Base-by-base conservation (phyloP, 2,329 filamentous ascomycete species). In the Xylariaceae sp. region DNA sequence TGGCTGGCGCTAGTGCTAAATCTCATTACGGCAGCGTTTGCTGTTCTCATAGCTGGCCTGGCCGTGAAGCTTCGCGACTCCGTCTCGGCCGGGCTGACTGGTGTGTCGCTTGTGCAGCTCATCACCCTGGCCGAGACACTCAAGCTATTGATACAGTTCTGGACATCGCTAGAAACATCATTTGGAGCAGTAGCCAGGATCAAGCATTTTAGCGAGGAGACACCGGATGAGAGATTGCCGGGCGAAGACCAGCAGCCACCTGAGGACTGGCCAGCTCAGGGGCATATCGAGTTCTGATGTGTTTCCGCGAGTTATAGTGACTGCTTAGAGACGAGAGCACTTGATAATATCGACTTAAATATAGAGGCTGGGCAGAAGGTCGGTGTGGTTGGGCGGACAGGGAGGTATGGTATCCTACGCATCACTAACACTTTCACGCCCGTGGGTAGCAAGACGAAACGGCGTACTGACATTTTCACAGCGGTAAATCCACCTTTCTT, bases 1-100 rank as follows among this genome's bases (percentile, higher is more conserved):
- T 73, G 72, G 71, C 59, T 74, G 4, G 61, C 58, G 3, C 40
- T 73, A 5, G 65, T 69, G 2, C 61, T 73, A 0, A 59, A 72
- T 21, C 37, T 72, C 2, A 46, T 72, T n/a, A 65, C 72, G 7
- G 63, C 64, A 2, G 24, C 20, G 23, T 8, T 49, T 11, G 45
- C 45, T 24, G 11, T 41, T n/a, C 8, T 40, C 4, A 20, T 49
- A 23, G 36, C 41, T 16, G 24, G 13, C 3, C 24, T 49, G n/a
- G 33, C 45, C 10, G 16, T 30, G 4, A 26, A 41, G 15, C 10
- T 49, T n/a, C 36, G 24, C 15, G 26, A 27, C 24, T 37, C 32
- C 6, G 29, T 11, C 15, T 37, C 16, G 23, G 16, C 44, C 20
- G 36, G 36, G 18, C 16, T 39, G 16, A 15, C 39, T 9, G 44